A percentile compares a stretch with the other conserved stretches of the same genome.
phyloP scores from a whole-genome alignment of 331 rosid species.

The Rosa hybrid region DNA sequence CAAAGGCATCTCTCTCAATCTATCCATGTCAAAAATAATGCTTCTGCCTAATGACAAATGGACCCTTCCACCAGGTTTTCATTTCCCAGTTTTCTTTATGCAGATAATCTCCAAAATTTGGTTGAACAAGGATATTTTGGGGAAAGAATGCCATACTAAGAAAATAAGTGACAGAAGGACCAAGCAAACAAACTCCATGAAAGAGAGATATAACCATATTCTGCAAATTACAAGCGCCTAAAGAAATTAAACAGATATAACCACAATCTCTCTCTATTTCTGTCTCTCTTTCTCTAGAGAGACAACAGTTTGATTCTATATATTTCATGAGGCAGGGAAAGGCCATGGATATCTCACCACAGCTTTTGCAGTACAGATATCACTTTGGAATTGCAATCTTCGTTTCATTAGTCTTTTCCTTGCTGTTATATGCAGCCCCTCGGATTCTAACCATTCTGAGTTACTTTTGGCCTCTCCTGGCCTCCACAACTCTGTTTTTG shows the following conservation, averaged over 20 bases:
- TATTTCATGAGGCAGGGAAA: conserved; percentile 1
- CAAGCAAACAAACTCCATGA: neutral
- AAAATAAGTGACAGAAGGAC: conserved; percentile 34
- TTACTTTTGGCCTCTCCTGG: conserved; percentile 85
- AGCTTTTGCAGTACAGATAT: conserved; percentile 60
- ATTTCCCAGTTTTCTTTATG: neutral
- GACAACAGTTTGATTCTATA: conserved; percentile 8
- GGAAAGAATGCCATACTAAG: conserved; percentile 12
- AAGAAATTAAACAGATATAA: conserved; percentile 12
- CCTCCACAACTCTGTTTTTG: conserved; percentile 70
- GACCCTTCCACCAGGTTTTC: conserved; percentile 30
- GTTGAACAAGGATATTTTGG: conserved; percentile 36
- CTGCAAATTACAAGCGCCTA: neutral
- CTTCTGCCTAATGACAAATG: conserved; percentile 35
- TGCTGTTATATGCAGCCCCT: conserved; percentile 63
- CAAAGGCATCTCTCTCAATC: conserved; percentile 41
- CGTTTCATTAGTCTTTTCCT: conserved; percentile 41
- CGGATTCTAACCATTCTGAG: conserved; percentile 51
- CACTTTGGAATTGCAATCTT: conserved; percentile 51
- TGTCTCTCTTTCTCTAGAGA: conserved; percentile 8
- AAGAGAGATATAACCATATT: conserved; percentile 5
- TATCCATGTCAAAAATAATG: conserved; percentile 14
- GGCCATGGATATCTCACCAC: conserved; percentile 62
- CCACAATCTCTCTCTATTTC: conserved; percentile 12
- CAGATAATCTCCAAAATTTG: neutral